Evolutionary conservation across 1,284 basidiomycete species (phyloP), one percentile per base, ranked within the genome.

Genomic region (Boletus sp.): DNA sequence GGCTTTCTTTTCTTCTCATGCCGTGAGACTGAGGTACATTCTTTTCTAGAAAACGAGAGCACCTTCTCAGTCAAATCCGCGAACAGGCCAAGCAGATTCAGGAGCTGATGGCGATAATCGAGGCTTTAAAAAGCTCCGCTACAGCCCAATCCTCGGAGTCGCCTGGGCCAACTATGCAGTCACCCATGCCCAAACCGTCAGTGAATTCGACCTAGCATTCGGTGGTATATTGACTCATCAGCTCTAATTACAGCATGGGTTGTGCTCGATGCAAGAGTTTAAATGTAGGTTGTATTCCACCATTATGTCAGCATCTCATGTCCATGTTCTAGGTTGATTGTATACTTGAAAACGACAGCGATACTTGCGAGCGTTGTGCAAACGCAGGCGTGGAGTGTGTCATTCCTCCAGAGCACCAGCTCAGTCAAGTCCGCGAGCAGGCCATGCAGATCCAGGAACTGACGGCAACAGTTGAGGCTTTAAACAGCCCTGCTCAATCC

Each of bases 191-290:
- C n/a, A 56, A 50, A 48, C 46, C 41, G 62, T 61, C 34, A 49
- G 58, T 55, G 6, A 5, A 23, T 16, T n/a, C 12, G 5, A 13
- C 7, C 33, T 43, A 4, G 16, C 19, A n/a, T 20, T 17, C 29
- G 42, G 9, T 5, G 17, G 25, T 16, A 30, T 29, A 26, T 26
- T 35, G 32, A 9, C 37, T 58, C 10, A 51, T 38, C n/a, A 38
- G 16, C 27, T 49, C n/a, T 42, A 17, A 29, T 14, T 33, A 29
- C 29, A 78, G 74, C n/a, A 56, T 66, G 41, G 79, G 81, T 23
- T 87, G 83, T 55, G 74, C 72, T 40, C 75, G 85, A n/a, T 89
- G 85, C 69, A 88, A 85, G 64, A 77, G 72, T 46, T 66, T 89
- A 49, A 89, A 89, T 71, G 76, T 77, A 49, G n/a, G 65, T 49